phyloP scores from a whole-genome alignment of 2,329 filamentous ascomycete genomes.

The Triangularia setosa region DNA sequence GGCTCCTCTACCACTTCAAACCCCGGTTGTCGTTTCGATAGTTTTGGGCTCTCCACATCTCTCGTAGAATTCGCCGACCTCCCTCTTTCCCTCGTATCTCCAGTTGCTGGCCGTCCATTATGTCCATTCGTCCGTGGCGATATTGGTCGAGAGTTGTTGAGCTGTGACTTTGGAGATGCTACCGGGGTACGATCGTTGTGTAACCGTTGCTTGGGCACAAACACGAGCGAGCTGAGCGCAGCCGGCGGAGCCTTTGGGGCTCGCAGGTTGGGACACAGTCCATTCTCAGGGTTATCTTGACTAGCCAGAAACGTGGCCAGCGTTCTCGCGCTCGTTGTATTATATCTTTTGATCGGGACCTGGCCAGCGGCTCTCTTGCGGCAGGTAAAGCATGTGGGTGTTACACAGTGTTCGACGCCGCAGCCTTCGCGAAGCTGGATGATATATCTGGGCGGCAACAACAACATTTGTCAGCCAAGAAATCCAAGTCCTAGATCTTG shows the following conservation, averaged over 20 bases:
- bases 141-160: constrained; percentile 12
- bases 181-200: constrained; percentile 12
- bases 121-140: constrained; percentile 16
- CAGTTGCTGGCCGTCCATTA: not conserved
- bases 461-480: constrained; percentile 10
- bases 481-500: not conserved
- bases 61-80: constrained; percentile 4
- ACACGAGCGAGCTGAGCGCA: constrained; percentile 45
- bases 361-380: constrained; percentile 63
- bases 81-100: constrained; percentile 10
- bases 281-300: constrained; percentile 69
- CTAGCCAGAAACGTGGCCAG: constrained; percentile 77
- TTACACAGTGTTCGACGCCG: constrained; percentile 62
- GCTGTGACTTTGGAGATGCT: constrained; percentile 19
- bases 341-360: constrained; percentile 73
- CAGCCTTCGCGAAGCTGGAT: constrained; percentile 81
- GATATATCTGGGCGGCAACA: constrained; percentile 57
- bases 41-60: constrained; percentile 7
- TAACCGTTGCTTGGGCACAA: constrained; percentile 32
- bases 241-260: constrained; percentile 42
- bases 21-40: constrained; percentile 17
- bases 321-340: constrained; percentile 74
- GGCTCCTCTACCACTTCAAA: constrained; percentile 45
- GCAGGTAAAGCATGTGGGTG: constrained; percentile 76
- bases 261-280: constrained; percentile 57